A percentile compares a stretch with the other conserved stretches of the same genome.
Evolutionary conservation across 257 asterid genomes (phyloP).

Genomic region (Solanum sparsipilum): DNA sequence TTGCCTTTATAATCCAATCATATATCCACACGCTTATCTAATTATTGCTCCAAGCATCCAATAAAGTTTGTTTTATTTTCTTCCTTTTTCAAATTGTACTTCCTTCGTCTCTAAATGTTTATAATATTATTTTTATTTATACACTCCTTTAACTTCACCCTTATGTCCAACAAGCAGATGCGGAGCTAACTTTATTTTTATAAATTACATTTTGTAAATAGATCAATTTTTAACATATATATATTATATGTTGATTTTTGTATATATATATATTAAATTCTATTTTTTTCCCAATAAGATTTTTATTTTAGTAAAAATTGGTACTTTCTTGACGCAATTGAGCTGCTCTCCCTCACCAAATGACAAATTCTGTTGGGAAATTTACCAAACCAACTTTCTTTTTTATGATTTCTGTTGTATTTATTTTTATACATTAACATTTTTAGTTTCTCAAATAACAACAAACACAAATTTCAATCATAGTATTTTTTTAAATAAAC

Average conservation of each 20-base stretch:
- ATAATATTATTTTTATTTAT: not conserved
- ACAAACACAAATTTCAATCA: not conserved
- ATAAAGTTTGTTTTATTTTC: not conserved
- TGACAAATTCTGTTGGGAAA: not conserved
- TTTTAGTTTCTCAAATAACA: not conserved
- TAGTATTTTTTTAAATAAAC: too few species aligned
- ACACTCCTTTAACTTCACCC: not conserved
- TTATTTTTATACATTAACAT: not conserved
- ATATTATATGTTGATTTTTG: not conserved
- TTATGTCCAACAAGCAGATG: not conserved
- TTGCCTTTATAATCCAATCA: not conserved
- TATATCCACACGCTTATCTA: not conserved
- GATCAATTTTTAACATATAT: not conserved
- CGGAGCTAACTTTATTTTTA: not conserved
- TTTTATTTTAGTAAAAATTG: not conserved
- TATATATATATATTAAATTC: too few species aligned
- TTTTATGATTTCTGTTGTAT: not conserved
- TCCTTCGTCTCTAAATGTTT: too few species aligned
- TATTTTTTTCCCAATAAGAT: too few species aligned
- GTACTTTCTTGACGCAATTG: not conserved
- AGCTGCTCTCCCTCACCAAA: not conserved
- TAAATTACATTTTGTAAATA: too few species aligned
- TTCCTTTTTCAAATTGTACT: not conserved
- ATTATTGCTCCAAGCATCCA: not conserved
- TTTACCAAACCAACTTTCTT: not conserved